A percentile compares a stretch with the other conserved stretches of the same genome.
Evolutionary conservation across 306 rosid genomes (phyloP).

Genomic region (Lotus japonicus): DNA sequence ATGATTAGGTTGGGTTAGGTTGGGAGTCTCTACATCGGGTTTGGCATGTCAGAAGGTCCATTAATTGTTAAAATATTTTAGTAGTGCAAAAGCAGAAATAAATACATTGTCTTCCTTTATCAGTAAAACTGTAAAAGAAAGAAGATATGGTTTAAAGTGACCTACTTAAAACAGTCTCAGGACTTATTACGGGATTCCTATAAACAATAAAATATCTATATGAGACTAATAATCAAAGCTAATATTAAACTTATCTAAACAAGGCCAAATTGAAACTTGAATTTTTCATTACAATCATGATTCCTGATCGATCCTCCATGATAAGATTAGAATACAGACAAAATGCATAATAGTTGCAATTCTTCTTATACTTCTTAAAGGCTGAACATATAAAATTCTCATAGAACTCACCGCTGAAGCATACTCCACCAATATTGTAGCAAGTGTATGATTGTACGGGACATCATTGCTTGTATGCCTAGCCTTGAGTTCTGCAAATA

Average conservation of each 20-base stretch:
- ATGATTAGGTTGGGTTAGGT: background rate
- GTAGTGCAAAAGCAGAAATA: background rate
- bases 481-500: constrained; percentile 43
- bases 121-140: background rate
- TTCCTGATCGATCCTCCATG: background rate
- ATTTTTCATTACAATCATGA: constrained; percentile 1
- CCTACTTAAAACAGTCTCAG: background rate
- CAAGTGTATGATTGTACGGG: constrained; percentile 67
- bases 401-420: constrained; percentile 74
- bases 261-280: background rate
- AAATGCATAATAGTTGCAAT: background rate
- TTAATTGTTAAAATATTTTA: constrained; percentile 6
- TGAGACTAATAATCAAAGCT: background rate
- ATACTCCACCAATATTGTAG: constrained; percentile 66
- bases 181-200: background rate
- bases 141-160: background rate
- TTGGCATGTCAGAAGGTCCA: background rate
- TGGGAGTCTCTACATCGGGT: constrained; percentile 14
- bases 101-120: background rate
- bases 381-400: background rate
- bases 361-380: background rate
- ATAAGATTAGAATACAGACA: constrained; percentile 6
- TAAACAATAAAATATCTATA: background rate
- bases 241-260: background rate
- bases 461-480: constrained; percentile 14